Evolutionary conservation across 768 basidiomycete species (phyloP), one percentile per base, ranked within the genome.

Genomic region (Tephrocybe sp.): DNA sequence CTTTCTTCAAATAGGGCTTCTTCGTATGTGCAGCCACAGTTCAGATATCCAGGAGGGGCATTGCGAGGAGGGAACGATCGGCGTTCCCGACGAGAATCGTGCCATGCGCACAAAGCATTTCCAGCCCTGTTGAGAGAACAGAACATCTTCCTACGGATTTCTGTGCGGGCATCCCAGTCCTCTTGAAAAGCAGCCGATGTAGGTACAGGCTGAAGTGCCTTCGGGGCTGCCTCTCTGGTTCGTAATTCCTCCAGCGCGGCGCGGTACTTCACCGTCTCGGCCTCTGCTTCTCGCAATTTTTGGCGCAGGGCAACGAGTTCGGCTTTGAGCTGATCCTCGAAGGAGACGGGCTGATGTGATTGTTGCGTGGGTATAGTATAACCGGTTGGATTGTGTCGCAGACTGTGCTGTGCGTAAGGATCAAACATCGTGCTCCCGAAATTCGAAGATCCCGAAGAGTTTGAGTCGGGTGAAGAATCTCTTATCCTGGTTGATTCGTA

Each of bases 1-100:
- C 85, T 87, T 68, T 92, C 90, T 62, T 92, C 90, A 62, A 93
- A 93, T 6, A 93, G 79, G 4, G 90, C 90, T 68, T 92, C 84
- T 39, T 90, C 88, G 62, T 77, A 81, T 5, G 87, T 85, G 72
- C 90, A 93, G 6, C 91, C 90, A 59, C 90, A 93, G 72, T 93
- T 93, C 50, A 93, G 81, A 58, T 78, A 77, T 9, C 88, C 86
- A 0, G 76, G 70, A 9, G 90, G 90, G 4, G 90, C 91, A 73
- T 85, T 85, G 40, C 90, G 82, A 9, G 91, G 89, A 3, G 90
- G 87, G 59, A 78, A 82, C 0, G 76, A 75, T 8, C 91, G 80
- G 26, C 91, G 84, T 68, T 93, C 90, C 23, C 90, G 82, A 40
- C 90, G 77, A 2, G 90, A 90, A 66, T 93, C 91, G 61, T 93